A percentile compares a stretch with the other conserved stretches of the same genome.
Conservation (phyloP, 331 rosid genomes). For the Prunus yedoensis region DNA sequence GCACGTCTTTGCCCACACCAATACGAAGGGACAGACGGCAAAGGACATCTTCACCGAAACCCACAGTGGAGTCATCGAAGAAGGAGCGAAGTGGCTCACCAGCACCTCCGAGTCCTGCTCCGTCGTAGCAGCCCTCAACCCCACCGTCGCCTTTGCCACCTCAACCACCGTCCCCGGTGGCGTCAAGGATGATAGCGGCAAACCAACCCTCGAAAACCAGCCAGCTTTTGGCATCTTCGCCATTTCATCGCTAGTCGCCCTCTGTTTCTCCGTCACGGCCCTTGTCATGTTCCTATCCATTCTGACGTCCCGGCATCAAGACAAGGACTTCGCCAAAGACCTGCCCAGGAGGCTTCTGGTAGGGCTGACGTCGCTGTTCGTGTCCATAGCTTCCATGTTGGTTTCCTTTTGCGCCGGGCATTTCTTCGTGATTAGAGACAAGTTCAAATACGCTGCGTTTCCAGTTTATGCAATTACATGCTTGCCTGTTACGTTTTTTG, state of each 20-base stretch:
- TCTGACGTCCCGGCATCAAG: constrained; percentile 33
- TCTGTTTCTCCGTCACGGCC: constrained; percentile 40
- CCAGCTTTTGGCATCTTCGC: constrained; percentile 29
- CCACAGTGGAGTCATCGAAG: no score
- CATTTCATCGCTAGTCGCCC: constrained; percentile 34
- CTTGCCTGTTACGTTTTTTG: constrained; percentile 38
- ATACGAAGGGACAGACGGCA: no score
- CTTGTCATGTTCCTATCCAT: constrained; percentile 45
- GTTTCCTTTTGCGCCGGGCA: constrained; percentile 45
- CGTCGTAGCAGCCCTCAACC: constrained; percentile 46
- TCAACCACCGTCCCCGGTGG: constrained; percentile 47
- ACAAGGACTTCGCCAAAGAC: constrained; percentile 19
- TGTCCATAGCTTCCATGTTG: constrained; percentile 41
- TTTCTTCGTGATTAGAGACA: constrained; percentile 37
- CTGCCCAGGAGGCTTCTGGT: constrained; percentile 37
- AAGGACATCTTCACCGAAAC: no score
- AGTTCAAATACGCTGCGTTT: constrained; percentile 26
- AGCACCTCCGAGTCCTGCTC: constrained; percentile 23
- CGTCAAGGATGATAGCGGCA: background rate
- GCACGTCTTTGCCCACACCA: no score
- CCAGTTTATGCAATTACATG: constrained; percentile 35
- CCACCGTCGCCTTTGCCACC: constrained; percentile 49
- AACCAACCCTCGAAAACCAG: constrained; percentile 23
- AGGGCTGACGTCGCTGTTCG: constrained; percentile 39
- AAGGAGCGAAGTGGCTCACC: no score